A percentile compares a stretch with the other conserved stretches of the same genome.
These are phyloP conservation scores for Blastobotrys chiropterorum DNA, from an alignment of 805 yeast genomes.

Conservation along the genomic window DNA sequence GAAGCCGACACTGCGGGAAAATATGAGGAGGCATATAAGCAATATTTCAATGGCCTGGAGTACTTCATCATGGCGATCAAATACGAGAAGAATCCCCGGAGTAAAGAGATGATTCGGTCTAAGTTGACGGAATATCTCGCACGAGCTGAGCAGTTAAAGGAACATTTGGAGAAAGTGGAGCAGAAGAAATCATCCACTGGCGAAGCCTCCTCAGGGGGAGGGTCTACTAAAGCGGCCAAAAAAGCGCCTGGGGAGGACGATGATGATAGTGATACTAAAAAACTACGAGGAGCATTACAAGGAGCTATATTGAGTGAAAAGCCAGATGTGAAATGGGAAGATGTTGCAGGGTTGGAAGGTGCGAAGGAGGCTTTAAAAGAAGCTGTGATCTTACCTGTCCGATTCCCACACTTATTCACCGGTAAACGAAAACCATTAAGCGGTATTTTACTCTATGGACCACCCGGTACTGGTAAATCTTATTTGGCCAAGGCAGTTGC, in stretches of 20 bases:
- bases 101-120: slow-evolving; percentile 80
- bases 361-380: slow-evolving; percentile 97
- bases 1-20: slow-evolving; percentile 86
- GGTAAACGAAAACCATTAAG: slow-evolving; percentile 91
- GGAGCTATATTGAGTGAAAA: slow-evolving; percentile 88
- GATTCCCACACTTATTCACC: slow-evolving; percentile 89
- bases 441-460: slow-evolving; percentile 84
- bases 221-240: slow-evolving; percentile 43
- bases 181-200: slow-evolving; percentile 43
- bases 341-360: slow-evolving; percentile 89
- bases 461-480: slow-evolving; percentile 98
- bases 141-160: slow-evolving; percentile 90
- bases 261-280: slow-evolving; percentile 79
- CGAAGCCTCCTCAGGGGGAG: slow-evolving; percentile 52
- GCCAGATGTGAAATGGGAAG: slow-evolving; percentile 92
- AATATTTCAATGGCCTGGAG: slow-evolving; percentile 88
- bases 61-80: slow-evolving; percentile 93
- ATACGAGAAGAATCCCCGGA: slow-evolving; percentile 84
- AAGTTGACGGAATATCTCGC: slow-evolving; percentile 87
- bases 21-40: slow-evolving; percentile 90
- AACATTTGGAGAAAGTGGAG: slow-evolving; percentile 63
- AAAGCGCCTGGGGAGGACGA: slow-evolving; percentile 48
- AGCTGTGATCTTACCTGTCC: slow-evolving; percentile 93
- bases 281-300: slow-evolving; percentile 82
- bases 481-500: slow-evolving; percentile 97